Evolutionary conservation across 2,329 filamentous ascomycete species (phyloP).

Genomic region (Aspergillus sclerotialis): DNA sequence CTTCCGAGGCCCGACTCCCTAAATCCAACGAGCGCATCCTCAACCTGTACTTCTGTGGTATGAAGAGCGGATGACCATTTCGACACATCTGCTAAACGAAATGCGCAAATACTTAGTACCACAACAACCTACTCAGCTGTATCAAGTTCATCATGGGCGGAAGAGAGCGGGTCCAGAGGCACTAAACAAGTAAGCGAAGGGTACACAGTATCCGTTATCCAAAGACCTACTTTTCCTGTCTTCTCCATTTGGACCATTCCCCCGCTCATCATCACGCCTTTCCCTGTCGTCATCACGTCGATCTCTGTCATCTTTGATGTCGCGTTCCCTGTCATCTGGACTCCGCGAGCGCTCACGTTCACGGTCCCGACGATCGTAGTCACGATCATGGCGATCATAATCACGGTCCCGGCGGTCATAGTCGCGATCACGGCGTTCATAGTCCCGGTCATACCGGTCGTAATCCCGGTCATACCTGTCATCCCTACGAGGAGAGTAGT

Average conservation of each 20-base stretch:
- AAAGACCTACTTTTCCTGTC: slow-evolving; percentile 70
- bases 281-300: slow-evolving; percentile 59
- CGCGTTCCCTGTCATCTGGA: slow-evolving; percentile 55
- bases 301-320: slow-evolving; percentile 34
- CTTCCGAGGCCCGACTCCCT: no score
- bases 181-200: slow-evolving; percentile 24
- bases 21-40: no score
- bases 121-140: slow-evolving; percentile 65
- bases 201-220: neutral
- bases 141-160: slow-evolving; percentile 89
- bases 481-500: slow-evolving; percentile 83
- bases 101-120: slow-evolving; percentile 28
- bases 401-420: slow-evolving; percentile 55
- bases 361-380: slow-evolving; percentile 64
- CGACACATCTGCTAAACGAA: no score
- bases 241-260: slow-evolving; percentile 74
- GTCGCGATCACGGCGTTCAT: slow-evolving; percentile 63
- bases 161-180: slow-evolving; percentile 68
- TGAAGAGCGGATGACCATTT: no score
- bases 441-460: slow-evolving; percentile 64
- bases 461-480: slow-evolving; percentile 73
- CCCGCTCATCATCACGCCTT: slow-evolving; percentile 63
- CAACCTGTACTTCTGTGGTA: no score
- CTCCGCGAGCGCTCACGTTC: slow-evolving; percentile 65
- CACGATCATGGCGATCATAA: slow-evolving; percentile 44